Base-by-base conservation (phyloP, 116 monocot species). In the Zostera marina region DNA sequence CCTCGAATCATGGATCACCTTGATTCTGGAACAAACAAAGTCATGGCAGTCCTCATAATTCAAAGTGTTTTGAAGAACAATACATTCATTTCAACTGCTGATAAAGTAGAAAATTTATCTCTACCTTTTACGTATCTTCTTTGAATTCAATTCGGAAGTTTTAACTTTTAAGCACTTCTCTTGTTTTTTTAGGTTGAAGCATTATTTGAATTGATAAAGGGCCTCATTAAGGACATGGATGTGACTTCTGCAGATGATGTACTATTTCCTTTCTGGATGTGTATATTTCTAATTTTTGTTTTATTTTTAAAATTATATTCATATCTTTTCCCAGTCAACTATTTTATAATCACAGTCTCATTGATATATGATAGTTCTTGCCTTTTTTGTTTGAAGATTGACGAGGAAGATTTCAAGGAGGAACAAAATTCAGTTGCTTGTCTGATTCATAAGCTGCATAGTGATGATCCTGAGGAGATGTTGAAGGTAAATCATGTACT, bases 11-110 rank as follows among this genome's bases (percentile, higher is more conserved):
- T 98, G 98, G 91, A 89, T 56, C 81, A 90, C 61, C 77, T 90
- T 60, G 98, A 99, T 72, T 78, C 76, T 81, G 62, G 64, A 4
- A 99, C 98, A 24, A 99, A 88, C 44, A 99, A 90, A 80, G 70
- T 99, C 32, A 99, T 99, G 98, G 90, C 91, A 53, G 86, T 90
- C 47, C 86, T 99, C 45, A 87, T 99, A 54, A 99, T 99, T 66
- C 98, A 99, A 79, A 99, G 98, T 66, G 79, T 90, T 49, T 90
- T 99, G 91, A 99, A 99, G 77, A 99, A 99, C 67, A 78, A 54
- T 15, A 87, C 83, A 32, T 83, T 62, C 58, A 77, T 98, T 51
- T 75, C 83, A n/a, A 98, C 76, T 69, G 60, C 90, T 64, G 90
- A 98, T 54, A 85, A 90, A 64, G 93, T 88, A 88, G 25, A 42